A percentile compares a stretch with the other conserved stretches of the same genome.
These are phyloP conservation scores for Globisporangium perplexum DNA, from an alignment of 352 stramenopile genomes.

Conservation along the genomic window DNA sequence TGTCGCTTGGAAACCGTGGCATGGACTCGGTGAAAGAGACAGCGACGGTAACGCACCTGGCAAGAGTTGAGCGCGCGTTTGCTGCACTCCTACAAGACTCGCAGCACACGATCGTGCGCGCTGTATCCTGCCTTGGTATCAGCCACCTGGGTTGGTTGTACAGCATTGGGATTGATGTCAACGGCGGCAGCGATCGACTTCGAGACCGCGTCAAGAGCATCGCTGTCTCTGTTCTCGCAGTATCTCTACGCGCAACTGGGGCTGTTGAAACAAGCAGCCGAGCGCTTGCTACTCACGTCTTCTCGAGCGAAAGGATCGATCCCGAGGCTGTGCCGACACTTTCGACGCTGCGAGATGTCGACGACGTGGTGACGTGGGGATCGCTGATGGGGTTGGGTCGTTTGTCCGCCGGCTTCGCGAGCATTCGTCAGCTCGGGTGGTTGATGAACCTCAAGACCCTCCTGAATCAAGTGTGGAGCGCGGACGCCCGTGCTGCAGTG, in stretches of 20 bases:
- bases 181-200: background rate
- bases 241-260: background rate
- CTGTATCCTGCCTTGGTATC: background rate
- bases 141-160: constrained; percentile 4
- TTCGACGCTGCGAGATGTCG: background rate
- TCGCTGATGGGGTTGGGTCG: constrained; percentile 27
- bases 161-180: background rate
- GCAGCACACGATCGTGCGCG: background rate
- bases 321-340: background rate
- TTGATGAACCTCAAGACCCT: constrained; percentile 31
- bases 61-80: constrained; percentile 21
- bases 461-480: constrained; percentile 24
- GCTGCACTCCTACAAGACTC: constrained; percentile 16
- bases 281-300: constrained; percentile 1
- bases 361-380: constrained; percentile 21
- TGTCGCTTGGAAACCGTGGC: constrained; percentile 23
- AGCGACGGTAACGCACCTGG: constrained; percentile 14
- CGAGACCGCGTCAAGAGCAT: constrained; percentile 5
- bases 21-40: constrained; percentile 18
- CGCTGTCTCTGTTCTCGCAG: background rate
- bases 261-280: background rate
- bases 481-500: constrained; percentile 3
- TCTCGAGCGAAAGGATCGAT: background rate
- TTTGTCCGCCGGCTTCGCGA: constrained; percentile 22
- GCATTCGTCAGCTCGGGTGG: constrained; percentile 30